Evolutionary conservation across 2,329 filamentous ascomycete genomes (phyloP), one percentile per base, ranked within the genome.

Genomic region (Didymella exigua): DNA sequence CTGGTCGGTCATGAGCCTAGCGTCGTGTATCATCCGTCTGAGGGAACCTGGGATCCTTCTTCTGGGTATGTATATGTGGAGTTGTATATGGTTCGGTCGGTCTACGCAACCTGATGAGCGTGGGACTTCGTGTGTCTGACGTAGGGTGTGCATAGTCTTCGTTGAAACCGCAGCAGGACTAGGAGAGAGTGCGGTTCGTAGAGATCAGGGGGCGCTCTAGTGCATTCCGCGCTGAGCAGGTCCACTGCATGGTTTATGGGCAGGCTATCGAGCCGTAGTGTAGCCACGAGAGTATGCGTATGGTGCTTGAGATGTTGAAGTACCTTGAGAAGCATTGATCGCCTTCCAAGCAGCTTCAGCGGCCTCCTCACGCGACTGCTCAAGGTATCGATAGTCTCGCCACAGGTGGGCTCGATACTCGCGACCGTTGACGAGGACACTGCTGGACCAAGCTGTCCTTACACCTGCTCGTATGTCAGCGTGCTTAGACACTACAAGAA

Each of bases 321-420:
- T 43, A 6, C 31, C 40, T 13, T 18, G 19, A 14, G 54, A 10
- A 40, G 26, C 51, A 43, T 45, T 68, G 55, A 73, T 59, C 18
- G 68, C 59, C 49, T 71, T 73, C 65, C 67, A 72, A 3, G 71
- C 71, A 7, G 72, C 61, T 47, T 74, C 70, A 38, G 71, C 71
- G 21, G 71, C 71, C 43, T 74, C 71, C 63, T 74, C 71, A 50
- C 70, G 69, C 48, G 68, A 74, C 44, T 73, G 71, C 41, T 71
- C 69, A 51, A 74, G 68, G 58, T 65, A 74, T 30, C 70, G 68
- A 48, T 73, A 73, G 52, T 74, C 71, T 61, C 71, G 68, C 70
- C 70, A 74, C 30, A 74, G 62, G 29, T 65, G 60, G 8, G 70
- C 70, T 59, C 69, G 58, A 48, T 68, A 74, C 56, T 74, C 70